Conservation (phyloP, 306 rosid genomes). For the Glycyrrhiza uralensis region DNA sequence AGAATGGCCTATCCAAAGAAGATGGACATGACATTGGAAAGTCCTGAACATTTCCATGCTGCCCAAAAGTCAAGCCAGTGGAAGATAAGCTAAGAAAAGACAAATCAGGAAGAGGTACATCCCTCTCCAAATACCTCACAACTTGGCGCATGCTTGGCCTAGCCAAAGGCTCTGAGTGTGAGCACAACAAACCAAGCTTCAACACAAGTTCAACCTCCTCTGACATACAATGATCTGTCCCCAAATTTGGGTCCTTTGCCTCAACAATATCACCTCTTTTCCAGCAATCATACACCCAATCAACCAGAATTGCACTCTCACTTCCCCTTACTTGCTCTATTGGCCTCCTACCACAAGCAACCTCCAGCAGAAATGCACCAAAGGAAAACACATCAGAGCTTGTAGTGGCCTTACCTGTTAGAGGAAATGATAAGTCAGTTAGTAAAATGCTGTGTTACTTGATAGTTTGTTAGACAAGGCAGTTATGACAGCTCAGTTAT, state of each 20-base stretch:
- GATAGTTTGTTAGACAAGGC: too few relatives aligned
- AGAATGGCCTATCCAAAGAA: constrained; percentile 26
- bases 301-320: constrained; percentile 49
- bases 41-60: constrained; percentile 31
- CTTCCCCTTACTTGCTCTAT: constrained; percentile 28
- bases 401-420: constrained; percentile 59
- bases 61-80: constrained; percentile 30
- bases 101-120: constrained; percentile 30
- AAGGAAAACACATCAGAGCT: constrained; percentile 61
- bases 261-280: constrained; percentile 43
- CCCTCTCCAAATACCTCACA: constrained; percentile 44
- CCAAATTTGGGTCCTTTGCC: constrained; percentile 51
- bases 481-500: too few relatives aligned
- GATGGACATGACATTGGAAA: constrained; percentile 37
- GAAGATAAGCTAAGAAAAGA: constrained; percentile 28
- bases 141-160: constrained; percentile 70
- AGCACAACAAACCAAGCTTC: constrained; percentile 58
- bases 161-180: constrained; percentile 38
- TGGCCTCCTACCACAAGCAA: constrained; percentile 70
- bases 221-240: constrained; percentile 21
- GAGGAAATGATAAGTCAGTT: too few relatives aligned
- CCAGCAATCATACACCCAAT: constrained; percentile 48
- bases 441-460: too few relatives aligned
- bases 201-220: constrained; percentile 50
- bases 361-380: constrained; percentile 68